Base-by-base conservation (phyloP, 2,329 filamentous ascomycete species). In the Akanthomyces uredinophilus region DNA sequence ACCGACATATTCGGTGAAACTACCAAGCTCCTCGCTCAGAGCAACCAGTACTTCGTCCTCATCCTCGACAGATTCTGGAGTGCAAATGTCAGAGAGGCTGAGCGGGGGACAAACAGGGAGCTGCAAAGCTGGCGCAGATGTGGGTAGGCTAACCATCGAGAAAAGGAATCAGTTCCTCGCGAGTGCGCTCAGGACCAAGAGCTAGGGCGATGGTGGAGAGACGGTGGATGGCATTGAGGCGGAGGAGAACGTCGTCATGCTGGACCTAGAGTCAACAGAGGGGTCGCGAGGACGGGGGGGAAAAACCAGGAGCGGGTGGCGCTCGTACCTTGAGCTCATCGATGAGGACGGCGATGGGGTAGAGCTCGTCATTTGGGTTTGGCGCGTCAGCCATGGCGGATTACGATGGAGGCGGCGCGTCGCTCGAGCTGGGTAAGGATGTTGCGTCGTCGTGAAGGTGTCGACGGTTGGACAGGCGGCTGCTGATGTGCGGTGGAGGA, bases 321-420 rank as follows among this genome's bases (percentile, higher is more conserved):
- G 50, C 43, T 65, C 67, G 68, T 86, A 96, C 93, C 91, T 97
- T 99, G 74, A 99, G 85, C 86, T 99, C 95, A 79, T 99, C 95
- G 79, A 99, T 99, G 79, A 99, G 88, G 70, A 99, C 95, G 74
- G 96, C 95, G 83, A 99, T 99, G 77, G 95, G 95, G 79, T 98
- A 99, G 73, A 99, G 92, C 88, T 98, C 96, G 81, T 99, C 95
- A 78, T 89, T 96, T 82, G 94, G 87, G 79, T 89, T 91, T 77
- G 88, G 85, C 80, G 89, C 89, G 81, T 97, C 86, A 79, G 86
- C 92, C 94, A 98, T 98, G 77, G 78, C 84, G 85, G 79, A 76
- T 72, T 71, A 51, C 18, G 52, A 60, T 56, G 62, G 54, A 52
- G 37, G 55, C 54, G 55, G 61, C 55, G 61, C 55, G 61, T 55